Base-by-base conservation (phyloP, 257 asterid genomes). In the Leonotis leonurus region DNA sequence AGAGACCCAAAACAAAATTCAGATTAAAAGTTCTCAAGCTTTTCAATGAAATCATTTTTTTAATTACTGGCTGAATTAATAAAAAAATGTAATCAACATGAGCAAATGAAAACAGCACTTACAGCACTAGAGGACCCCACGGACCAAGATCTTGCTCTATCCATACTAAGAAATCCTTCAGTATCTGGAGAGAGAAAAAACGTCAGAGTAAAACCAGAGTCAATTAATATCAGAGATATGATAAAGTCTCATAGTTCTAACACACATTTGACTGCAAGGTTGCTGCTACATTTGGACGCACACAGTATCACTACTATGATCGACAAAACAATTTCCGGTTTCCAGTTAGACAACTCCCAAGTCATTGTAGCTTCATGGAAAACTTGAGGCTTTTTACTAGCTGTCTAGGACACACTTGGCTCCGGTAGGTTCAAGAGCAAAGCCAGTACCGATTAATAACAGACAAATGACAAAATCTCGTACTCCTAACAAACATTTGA, bases 81-180 rank as follows among this genome's bases (percentile, higher is more conserved):
- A n/a, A n/a, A n/a, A 45, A 35, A 39, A 12, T 17, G 11, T n/a
- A 30, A 40, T 55, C 18, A 51, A 50, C 7, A 27, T 9, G 44
- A 64, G 21, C 12, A 62, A 49, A 68, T 26, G 35, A 56, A 64
- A 70, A 70, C 14, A 65, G 45, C 49, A 83, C 97, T 85, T 84
- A 93, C 99, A 93, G 77, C 71, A 82, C 97, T 58, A 93, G 74
- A 77, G 99, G 99, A 69, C 97, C 99, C 99, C 99, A 93, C 64
- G 95, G 89, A 68, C 99, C 99, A 75, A 93, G 99, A 79, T 93
- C 97, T 48, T 81, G 78, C 63, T 93, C 85, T 66, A 93, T 80
- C 97, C 97, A 93, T 65, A 78, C 44, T 70, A 93, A 79, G 83
- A 93, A 93, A 65, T 87, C 84, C 85, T 87, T 93, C 74, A 89